Conservation (phyloP, 352 stramenopile species). For the Phytophthora pluvialis region DNA sequence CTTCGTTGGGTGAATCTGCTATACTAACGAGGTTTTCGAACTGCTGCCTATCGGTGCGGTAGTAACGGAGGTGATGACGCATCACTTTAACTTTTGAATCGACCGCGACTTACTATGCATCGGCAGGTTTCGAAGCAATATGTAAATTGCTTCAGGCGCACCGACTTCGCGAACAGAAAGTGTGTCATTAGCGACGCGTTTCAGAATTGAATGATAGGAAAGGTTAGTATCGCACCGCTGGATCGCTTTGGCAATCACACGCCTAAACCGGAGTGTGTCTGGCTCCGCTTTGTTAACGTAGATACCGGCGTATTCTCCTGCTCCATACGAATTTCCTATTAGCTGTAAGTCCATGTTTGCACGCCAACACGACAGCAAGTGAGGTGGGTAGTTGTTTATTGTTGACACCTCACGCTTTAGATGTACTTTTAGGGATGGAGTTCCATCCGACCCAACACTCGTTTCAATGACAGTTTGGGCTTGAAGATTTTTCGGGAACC, state of each 20-base stretch:
- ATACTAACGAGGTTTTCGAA: background rate
- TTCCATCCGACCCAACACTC: background rate
- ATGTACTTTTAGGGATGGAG: slow-evolving; percentile 6
- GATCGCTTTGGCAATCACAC: slow-evolving; percentile 19
- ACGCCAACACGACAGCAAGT: slow-evolving; percentile 15
- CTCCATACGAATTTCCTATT: slow-evolving; percentile 36
- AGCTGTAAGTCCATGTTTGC: slow-evolving; percentile 47
- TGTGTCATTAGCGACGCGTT: slow-evolving; percentile 2
- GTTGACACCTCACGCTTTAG: slow-evolving; percentile 8
- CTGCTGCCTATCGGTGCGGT: slow-evolving; percentile 5
- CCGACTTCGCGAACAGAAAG: slow-evolving; percentile 6
- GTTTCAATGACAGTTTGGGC: background rate
- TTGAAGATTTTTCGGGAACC: slow-evolving; percentile 15
- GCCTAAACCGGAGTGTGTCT: slow-evolving; percentile 5
- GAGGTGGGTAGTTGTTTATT: slow-evolving; percentile 27
- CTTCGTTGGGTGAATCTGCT: no score
- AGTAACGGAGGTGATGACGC: slow-evolving; percentile 2
- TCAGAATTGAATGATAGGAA: slow-evolving; percentile 5
- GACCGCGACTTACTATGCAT: slow-evolving; percentile 17
- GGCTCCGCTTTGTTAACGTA: slow-evolving; percentile 31
- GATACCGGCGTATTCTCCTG: slow-evolving; percentile 29
- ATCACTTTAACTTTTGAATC: slow-evolving; percentile 6
- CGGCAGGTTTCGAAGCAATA: slow-evolving; percentile 2
- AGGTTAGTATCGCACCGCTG: slow-evolving; percentile 8
- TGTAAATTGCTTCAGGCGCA: slow-evolving; percentile 6